phyloP scores from a whole-genome alignment of 2,329 filamentous ascomycete genomes.

The Leptoxyphium fumago region DNA sequence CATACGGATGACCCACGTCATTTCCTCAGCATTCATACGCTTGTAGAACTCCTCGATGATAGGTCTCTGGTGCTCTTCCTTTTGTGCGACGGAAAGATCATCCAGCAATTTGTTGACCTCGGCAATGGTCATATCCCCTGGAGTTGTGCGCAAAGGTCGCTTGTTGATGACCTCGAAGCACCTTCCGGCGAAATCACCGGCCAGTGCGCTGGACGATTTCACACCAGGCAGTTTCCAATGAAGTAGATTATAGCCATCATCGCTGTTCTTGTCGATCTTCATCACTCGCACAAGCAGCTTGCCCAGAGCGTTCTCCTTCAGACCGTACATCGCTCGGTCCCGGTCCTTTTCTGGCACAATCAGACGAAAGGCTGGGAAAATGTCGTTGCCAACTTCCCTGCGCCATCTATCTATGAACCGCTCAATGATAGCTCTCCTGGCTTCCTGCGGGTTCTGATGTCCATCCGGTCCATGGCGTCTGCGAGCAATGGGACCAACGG shows the following conservation, averaged over 20 bases:
- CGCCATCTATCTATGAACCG: slow-evolving; percentile 80
- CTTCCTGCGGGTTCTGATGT: slow-evolving; percentile 56
- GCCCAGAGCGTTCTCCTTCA: slow-evolving; percentile 84
- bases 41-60: slow-evolving; percentile 77
- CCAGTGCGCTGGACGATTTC: slow-evolving; percentile 45
- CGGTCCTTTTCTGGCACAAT: slow-evolving; percentile 89
- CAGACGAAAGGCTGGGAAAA: slow-evolving; percentile 82
- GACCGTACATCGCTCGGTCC: slow-evolving; percentile 79
- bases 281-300: slow-evolving; percentile 84
- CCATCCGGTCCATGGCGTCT: slow-evolving; percentile 47
- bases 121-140: slow-evolving; percentile 68
- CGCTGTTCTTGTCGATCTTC: slow-evolving; percentile 80
- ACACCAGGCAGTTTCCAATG: slow-evolving; percentile 87
- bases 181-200: slow-evolving; percentile 82
- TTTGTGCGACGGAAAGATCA: slow-evolving; percentile 55
- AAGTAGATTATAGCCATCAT: slow-evolving; percentile 70
- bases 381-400: slow-evolving; percentile 74
- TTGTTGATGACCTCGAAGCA: slow-evolving; percentile 81
- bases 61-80: slow-evolving; percentile 70
- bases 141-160: slow-evolving; percentile 56
- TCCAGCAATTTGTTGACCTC: slow-evolving; percentile 84
- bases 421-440: slow-evolving; percentile 66
- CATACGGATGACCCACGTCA: slow-evolving; percentile 90
- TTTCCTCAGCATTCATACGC: slow-evolving; percentile 81
- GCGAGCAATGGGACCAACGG: slow-evolving; percentile 39